Conservation (phyloP, 225 moss, liverwort and hornwort genomes). For the Sphagnum contortum region DNA sequence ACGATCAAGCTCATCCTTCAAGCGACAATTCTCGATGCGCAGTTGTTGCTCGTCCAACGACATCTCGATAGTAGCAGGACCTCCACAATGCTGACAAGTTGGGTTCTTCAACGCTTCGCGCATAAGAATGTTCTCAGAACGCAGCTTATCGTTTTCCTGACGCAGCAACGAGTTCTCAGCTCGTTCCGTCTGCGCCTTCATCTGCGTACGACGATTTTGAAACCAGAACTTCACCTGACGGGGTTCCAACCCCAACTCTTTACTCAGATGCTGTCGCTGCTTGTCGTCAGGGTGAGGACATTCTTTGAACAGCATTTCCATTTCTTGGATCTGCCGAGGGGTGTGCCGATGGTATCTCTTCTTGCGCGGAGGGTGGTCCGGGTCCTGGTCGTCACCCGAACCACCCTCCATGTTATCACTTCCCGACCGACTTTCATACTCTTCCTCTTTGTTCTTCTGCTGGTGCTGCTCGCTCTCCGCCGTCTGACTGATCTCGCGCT, state of each 20-base stretch:
- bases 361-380: constrained; percentile 32
- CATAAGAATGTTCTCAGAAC: constrained; percentile 15
- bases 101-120: constrained; percentile 38
- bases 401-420: constrained; percentile 52
- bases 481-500: constrained; percentile 43
- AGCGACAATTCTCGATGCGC: constrained; percentile 31
- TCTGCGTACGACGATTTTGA: constrained; percentile 41
- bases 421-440: constrained; percentile 46
- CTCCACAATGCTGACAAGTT: constrained; percentile 42
- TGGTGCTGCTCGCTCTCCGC: constrained; percentile 35
- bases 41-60: constrained; percentile 43
- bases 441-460: constrained; percentile 18
- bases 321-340: constrained; percentile 44
- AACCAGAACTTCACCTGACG: constrained; percentile 60
- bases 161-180: constrained; percentile 34
- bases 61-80: constrained; percentile 35
- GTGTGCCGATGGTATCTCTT: constrained; percentile 50
- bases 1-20: constrained; percentile 41
- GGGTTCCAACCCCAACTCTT: constrained; percentile 44
- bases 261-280: constrained; percentile 39
- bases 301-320: constrained; percentile 52
- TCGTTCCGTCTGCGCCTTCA: constrained; percentile 53
- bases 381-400: constrained; percentile 47
- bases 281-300: constrained; percentile 54
- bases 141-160: constrained; percentile 29